phyloP scores from a whole-genome alignment of 139 green algal genomes.

The Chlorella sp. region DNA sequence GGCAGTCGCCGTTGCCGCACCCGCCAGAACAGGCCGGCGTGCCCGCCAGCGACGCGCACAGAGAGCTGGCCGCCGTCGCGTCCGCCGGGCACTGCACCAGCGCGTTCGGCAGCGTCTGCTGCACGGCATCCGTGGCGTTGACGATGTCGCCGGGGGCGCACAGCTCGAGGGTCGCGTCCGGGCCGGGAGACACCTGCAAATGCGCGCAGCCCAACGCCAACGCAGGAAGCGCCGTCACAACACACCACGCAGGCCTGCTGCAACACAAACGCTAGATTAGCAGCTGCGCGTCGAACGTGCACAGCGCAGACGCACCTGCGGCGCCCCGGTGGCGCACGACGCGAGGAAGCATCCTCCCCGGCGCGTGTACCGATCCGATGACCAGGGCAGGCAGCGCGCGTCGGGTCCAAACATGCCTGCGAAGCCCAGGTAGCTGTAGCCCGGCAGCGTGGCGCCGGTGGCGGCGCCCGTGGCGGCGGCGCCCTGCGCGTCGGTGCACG shows the following conservation, averaged over 20 bases:
- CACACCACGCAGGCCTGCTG: too few relatives aligned
- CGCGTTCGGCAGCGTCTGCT: neutral
- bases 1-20: conserved; percentile 4
- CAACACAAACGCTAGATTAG: too few relatives aligned
- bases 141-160: neutral
- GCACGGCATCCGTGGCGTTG: neutral
- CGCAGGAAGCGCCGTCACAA: too few relatives aligned
- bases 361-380: neutral
- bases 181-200: too few relatives aligned
- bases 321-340: neutral
- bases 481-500: neutral
- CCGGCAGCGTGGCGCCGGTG: neutral
- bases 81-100: neutral
- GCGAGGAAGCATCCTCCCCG: neutral
- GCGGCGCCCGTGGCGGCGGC: neutral
- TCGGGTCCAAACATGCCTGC: neutral
- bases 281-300: too few relatives aligned
- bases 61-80: neutral
- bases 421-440: neutral
- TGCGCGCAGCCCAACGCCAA: too few relatives aligned
- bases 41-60: neutral
- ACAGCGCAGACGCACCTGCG: neutral
- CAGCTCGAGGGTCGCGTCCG: too few relatives aligned
- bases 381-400: neutral
- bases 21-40: neutral